phyloP scores from a whole-genome alignment of 2,329 filamentous ascomycete species.

The Botryotinia narcissicola region DNA sequence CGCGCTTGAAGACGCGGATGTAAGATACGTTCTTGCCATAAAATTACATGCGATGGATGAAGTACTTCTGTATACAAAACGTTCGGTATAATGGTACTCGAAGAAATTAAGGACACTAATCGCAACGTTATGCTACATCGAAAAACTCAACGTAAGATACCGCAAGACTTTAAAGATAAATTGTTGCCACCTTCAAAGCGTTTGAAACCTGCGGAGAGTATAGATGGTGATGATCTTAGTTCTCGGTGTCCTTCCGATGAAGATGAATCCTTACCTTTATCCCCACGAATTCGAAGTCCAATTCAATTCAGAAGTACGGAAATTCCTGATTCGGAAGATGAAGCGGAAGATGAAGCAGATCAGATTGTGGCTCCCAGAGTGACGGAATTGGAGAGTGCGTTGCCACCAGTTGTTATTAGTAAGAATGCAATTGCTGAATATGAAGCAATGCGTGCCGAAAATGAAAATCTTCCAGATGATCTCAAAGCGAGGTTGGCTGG shows the following conservation, averaged over 20 bases:
- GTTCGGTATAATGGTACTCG: constrained; percentile 27
- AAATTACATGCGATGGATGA: background rate
- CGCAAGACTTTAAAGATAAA: constrained; percentile 31
- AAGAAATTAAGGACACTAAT: constrained; percentile 19
- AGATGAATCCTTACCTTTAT: constrained; percentile 27
- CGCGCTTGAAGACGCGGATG: background rate
- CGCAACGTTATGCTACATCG: constrained; percentile 33
- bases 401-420: constrained; percentile 66
- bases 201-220: constrained; percentile 34
- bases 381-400: constrained; percentile 68
- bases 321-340: constrained; percentile 42
- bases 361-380: constrained; percentile 40
- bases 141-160: constrained; percentile 30
- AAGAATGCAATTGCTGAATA: constrained; percentile 77
- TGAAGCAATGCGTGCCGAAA: constrained; percentile 55
- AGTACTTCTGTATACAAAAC: background rate
- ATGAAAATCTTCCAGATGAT: constrained; percentile 39
- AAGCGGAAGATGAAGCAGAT: constrained; percentile 33
- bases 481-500: constrained; percentile 53
- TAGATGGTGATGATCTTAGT: constrained; percentile 22
- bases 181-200: constrained; percentile 32
- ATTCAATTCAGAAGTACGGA: constrained; percentile 33
- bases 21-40: background rate
- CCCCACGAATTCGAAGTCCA: constrained; percentile 31
- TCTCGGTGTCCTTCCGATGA: constrained; percentile 15